Base-by-base conservation (phyloP, 192 early-diverging fungal genomes). In the Oehlia diaphana region DNA sequence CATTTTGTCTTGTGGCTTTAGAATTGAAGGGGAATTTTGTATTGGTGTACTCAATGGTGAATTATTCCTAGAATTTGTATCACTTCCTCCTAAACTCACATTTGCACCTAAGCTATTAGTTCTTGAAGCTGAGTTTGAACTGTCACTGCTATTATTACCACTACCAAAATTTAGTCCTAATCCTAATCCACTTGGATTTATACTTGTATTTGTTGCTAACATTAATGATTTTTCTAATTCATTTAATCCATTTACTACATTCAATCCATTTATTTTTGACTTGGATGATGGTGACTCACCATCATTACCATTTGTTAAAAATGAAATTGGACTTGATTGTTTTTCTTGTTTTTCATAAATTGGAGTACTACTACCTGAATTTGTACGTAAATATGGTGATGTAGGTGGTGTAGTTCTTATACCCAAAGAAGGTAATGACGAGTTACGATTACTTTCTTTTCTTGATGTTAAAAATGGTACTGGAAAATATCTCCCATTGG, bases 31-130 rank as follows among this genome's bases (percentile, higher is more conserved):
- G n/a, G 68, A 39, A n/a, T 19, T 44, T 2, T 31, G 35, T 42
- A 42, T 44, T n/a, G 37, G 68, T 35, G 68, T 70, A n/a, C 19
- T 6, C 39, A 70, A 70, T 44, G 68, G 68, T 42, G 68, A 70
- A 70, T 70, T 70, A 5, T 13, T n/a, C 33, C 7, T 70, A n/a
- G 37, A 70, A 19, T 53, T 53, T 53, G 50, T 53, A 53, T 53
- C 16, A 58, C 53, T 58, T 58, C 16, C 53, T 58, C 53, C 53
- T 58, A 58, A 58, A 58, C 50, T 58, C 50, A 58, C 9, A 58
- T 14, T 58, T 19, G 50, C 50, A 21, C 14, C 53, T 70, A 44
- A 23, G 9, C 31, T 39, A 70, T 70, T 70, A 4, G 42, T 23
- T n/a, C 68, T 33, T 23, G 68, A 44, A 58, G 14, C 4, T 58